phyloP scores from a whole-genome alignment of 2,329 filamentous ascomycete genomes.

The Dactylonectria macrodidyma region DNA sequence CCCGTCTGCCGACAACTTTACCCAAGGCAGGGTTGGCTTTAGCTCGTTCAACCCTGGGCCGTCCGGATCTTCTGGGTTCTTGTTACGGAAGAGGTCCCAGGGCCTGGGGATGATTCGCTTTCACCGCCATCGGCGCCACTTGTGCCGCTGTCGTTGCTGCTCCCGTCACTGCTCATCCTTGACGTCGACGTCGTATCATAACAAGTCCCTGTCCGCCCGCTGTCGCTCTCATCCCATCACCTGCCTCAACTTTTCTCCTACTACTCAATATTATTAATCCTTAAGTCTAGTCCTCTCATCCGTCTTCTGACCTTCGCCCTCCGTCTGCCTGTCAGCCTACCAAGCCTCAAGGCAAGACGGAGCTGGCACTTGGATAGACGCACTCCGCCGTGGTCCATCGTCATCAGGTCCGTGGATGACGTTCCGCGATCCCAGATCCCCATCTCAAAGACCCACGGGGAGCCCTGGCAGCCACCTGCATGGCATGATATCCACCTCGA shows the following conservation, averaged over 20 bases:
- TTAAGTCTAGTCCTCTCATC: background rate
- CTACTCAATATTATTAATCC: background rate
- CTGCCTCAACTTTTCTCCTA: background rate
- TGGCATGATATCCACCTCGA: conserved; percentile 45
- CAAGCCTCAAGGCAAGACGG: background rate
- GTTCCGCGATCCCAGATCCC: conserved; percentile 47
- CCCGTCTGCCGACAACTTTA: conserved; percentile 25
- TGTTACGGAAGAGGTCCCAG: background rate
- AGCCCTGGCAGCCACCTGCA: conserved; percentile 38
- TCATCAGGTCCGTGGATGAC: conserved; percentile 48
- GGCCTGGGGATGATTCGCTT: conserved; percentile 43
- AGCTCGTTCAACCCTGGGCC: conserved; percentile 23
- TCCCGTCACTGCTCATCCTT: conserved; percentile 16
- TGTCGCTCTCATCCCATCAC: conserved; percentile 5
- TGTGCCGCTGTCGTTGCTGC: conserved; percentile 23
- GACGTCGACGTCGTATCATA: conserved; percentile 44
- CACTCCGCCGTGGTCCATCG: conserved; percentile 28
- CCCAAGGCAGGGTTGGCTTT: conserved; percentile 24
- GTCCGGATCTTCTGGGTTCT: background rate
- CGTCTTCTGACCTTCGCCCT: background rate
- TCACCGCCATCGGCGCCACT: conserved; percentile 48
- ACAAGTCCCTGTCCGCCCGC: conserved; percentile 28
- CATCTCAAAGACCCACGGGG: conserved; percentile 43
- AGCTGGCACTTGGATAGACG: conserved; percentile 36
- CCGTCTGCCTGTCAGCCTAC: background rate